Percentiles rank a stretch among this genome's conserved stretches.
phyloP scores from a whole-genome alignment of 306 rosid species.

The Begonia peltatifolia region DNA sequence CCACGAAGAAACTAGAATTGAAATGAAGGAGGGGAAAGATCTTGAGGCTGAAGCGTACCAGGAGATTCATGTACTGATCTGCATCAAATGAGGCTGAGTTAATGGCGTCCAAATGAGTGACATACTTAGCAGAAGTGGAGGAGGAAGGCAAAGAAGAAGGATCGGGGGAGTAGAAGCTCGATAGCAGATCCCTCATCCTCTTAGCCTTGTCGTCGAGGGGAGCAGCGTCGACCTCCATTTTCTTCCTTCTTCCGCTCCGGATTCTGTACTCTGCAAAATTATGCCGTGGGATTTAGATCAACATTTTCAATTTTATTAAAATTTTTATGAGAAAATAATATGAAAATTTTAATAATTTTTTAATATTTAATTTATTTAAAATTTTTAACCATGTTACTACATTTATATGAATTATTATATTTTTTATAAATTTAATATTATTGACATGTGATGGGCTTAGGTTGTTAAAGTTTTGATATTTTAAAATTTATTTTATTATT shows the following conservation, averaged over 20 bases:
- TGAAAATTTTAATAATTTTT: too few relatives aligned
- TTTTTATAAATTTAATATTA: too few relatives aligned
- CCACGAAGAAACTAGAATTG: neutral
- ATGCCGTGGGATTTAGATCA: too few relatives aligned
- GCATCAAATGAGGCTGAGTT: slow-evolving; percentile 68
- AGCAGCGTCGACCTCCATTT: slow-evolving; percentile 50
- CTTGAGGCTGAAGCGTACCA: slow-evolving; percentile 24
- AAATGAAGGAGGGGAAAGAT: neutral
- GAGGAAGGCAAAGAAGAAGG: slow-evolving; percentile 34
- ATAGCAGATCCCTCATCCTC: slow-evolving; percentile 85
- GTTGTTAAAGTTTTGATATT: too few relatives aligned
- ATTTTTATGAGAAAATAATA: too few relatives aligned
- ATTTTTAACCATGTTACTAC: too few relatives aligned
- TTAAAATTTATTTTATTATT: too few relatives aligned
- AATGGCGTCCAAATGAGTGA: slow-evolving; percentile 65
- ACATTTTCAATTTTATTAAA: too few relatives aligned
- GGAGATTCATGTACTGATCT: slow-evolving; percentile 72
- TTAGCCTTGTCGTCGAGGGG: slow-evolving; percentile 75
- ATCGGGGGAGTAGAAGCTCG: slow-evolving; percentile 89
- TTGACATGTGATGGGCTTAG: too few relatives aligned
- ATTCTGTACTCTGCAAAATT: neutral
- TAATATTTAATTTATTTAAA: too few relatives aligned
- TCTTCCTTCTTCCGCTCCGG: slow-evolving; percentile 8
- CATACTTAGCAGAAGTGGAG: slow-evolving; percentile 19
- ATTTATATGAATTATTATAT: too few relatives aligned